Evolutionary conservation across 2,329 filamentous ascomycete species (phyloP).

Genomic region (Aspergillus amoenus): DNA sequence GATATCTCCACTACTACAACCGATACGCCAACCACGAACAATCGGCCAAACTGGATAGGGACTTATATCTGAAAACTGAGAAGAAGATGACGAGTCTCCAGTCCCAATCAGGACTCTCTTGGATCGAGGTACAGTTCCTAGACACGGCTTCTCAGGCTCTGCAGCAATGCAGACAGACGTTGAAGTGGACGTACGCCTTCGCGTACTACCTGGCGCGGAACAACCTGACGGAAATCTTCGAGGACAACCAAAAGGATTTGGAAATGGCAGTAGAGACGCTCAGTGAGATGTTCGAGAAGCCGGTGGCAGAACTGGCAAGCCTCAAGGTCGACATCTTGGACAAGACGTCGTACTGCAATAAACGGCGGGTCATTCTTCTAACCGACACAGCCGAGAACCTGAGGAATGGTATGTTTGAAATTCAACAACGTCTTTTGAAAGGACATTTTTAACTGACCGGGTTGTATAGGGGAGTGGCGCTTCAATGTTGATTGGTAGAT

Average conservation of each 20-base stretch:
- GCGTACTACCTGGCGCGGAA: constrained; percentile 96
- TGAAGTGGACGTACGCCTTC: constrained; percentile 99
- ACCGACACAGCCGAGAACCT: constrained; percentile 92
- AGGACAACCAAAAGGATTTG: constrained; percentile 97
- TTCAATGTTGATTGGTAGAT: constrained; percentile 47
- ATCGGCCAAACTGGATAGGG: constrained; percentile 92
- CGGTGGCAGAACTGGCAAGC: constrained; percentile 77
- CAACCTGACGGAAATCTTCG: constrained; percentile 95
- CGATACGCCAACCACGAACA: constrained; percentile 99
- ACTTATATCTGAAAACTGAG: constrained; percentile 93
- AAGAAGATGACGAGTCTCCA: constrained; percentile 99
- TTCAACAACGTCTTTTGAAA: background rate
- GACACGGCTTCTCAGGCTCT: constrained; percentile 89
- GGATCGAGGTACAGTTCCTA: constrained; percentile 98
- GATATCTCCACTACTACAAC: constrained; percentile 99
- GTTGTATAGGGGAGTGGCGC: constrained; percentile 41
- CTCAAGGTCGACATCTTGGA: constrained; percentile 98
- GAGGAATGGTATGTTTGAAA: constrained; percentile 67
- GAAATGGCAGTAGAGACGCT: constrained; percentile 96
- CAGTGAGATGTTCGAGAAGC: constrained; percentile 99
- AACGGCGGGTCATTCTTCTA: constrained; percentile 82
- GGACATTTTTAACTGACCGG: background rate
- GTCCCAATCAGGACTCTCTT: constrained; percentile 90
- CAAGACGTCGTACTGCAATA: constrained; percentile 96
- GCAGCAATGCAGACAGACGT: constrained; percentile 93